phyloP scores from a whole-genome alignment of 345 rosid genomes.

The Acer campestre region DNA sequence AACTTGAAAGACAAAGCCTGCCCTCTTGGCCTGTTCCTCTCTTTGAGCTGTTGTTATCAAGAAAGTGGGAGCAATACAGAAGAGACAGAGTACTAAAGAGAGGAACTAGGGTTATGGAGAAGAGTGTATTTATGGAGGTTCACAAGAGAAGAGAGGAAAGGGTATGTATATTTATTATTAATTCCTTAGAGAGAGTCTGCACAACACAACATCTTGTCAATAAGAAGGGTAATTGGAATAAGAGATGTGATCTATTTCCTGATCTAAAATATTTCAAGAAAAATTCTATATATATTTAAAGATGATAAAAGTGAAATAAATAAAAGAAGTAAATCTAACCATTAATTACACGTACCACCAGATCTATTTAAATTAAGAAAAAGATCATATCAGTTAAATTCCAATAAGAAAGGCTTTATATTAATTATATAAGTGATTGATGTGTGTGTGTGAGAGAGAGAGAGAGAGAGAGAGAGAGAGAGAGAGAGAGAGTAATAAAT shows the following conservation, averaged over 20 bases:
- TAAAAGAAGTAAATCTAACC: no score
- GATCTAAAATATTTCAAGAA: no score
- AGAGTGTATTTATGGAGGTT: conserved; percentile 67
- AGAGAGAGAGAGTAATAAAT: conserved; percentile 18
- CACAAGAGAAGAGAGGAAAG: conserved; percentile 39
- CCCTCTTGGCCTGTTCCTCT: background rate
- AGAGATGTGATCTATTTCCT: no score
- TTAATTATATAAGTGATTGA: conserved; percentile 12
- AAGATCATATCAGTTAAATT: no score
- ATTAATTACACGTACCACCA: no score
- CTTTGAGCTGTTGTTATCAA: conserved; percentile 27
- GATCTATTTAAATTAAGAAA: no score
- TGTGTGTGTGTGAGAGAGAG: conserved; percentile 12
- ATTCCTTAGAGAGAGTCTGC: conserved; percentile 43
- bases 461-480: conserved; percentile 16
- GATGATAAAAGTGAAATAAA: no score
- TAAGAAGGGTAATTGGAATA: background rate
- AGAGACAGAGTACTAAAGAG: conserved; percentile 24
- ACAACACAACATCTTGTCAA: conserved; percentile 34
- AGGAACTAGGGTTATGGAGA: conserved; percentile 31
- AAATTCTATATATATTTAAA: no score
- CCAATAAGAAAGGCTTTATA: background rate
- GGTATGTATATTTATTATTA: conserved; percentile 46
- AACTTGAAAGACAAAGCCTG: conserved; percentile 13
- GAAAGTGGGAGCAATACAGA: conserved; percentile 22